phyloP scores from a whole-genome alignment of 805 yeast genomes.

The Alloascoidea hylecoeti region DNA sequence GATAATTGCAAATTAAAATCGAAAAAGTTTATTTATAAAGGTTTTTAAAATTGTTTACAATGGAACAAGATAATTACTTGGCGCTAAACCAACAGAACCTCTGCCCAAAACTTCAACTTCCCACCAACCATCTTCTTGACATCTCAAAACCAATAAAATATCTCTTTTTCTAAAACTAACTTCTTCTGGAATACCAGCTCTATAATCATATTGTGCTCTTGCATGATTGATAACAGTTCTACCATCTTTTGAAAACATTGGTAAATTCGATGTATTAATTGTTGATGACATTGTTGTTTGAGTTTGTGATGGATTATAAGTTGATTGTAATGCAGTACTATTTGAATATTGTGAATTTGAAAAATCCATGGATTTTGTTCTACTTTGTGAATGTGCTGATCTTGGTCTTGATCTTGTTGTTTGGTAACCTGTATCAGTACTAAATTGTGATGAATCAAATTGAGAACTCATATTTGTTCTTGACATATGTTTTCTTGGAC shows the following conservation, averaged over 20 bases:
- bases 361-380: neutral
- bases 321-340: constrained; percentile 14
- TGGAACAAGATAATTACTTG: constrained; percentile 38
- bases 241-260: constrained; percentile 36
- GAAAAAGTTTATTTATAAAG: too few relatives aligned
- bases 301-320: constrained; percentile 5
- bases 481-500: too few relatives aligned
- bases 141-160: constrained; percentile 31
- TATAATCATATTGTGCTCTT: constrained; percentile 42
- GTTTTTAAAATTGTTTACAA: too few relatives aligned
- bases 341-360: neutral
- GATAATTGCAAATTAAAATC: too few relatives aligned
- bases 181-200: constrained; percentile 47
- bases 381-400: neutral
- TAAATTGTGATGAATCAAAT: too few relatives aligned
- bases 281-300: constrained; percentile 4
- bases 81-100: constrained; percentile 41
- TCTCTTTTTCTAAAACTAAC: constrained; percentile 46
- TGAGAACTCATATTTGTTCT: too few relatives aligned
- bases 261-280: constrained; percentile 16
- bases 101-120: constrained; percentile 38
- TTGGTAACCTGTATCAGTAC: too few relatives aligned
- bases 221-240: constrained; percentile 35
- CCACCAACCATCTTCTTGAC: constrained; percentile 71
- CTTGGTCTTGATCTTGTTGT: constrained; percentile 1